A percentile compares a stretch with the other conserved stretches of the same genome.
phyloP scores from a whole-genome alignment of 306 rosid species.

The Prinsepia uniflora region DNA sequence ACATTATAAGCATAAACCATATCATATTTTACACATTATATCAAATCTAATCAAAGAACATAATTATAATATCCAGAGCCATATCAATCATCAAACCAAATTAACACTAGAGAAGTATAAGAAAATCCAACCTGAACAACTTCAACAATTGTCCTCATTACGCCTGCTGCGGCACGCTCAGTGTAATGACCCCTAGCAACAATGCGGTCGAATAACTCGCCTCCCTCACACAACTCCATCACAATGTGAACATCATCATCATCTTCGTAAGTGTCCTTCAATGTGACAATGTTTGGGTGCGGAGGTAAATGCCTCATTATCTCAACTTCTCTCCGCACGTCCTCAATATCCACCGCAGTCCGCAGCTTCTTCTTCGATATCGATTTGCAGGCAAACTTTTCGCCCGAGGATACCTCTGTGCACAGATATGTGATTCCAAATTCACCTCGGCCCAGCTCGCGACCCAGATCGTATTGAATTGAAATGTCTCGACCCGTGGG shows the following conservation, averaged over 20 bases:
- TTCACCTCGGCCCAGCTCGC: slow-evolving; percentile 60
- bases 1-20: background rate
- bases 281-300: slow-evolving; percentile 40
- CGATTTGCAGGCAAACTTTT: slow-evolving; percentile 56
- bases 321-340: slow-evolving; percentile 55
- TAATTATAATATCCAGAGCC: background rate
- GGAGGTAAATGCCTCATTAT: slow-evolving; percentile 50
- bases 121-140: slow-evolving; percentile 42
- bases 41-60: background rate
- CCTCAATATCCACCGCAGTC: slow-evolving; percentile 53
- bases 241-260: slow-evolving; percentile 53
- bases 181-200: slow-evolving; percentile 66
- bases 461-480: slow-evolving; percentile 44
- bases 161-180: slow-evolving; percentile 53
- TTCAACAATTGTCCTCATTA: slow-evolving; percentile 55
- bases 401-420: slow-evolving; percentile 29
- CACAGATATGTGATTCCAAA: slow-evolving; percentile 55
- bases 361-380: slow-evolving; percentile 60
- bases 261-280: slow-evolving; percentile 55
- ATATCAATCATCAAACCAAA: background rate
- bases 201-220: slow-evolving; percentile 56
- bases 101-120: background rate
- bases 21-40: background rate
- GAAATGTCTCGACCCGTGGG: slow-evolving; percentile 45
- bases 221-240: slow-evolving; percentile 60